These are phyloP conservation scores for Fusarium lateritium DNA, from an alignment of 2,329 filamentous ascomycete species.

Conservation along the genomic window DNA sequence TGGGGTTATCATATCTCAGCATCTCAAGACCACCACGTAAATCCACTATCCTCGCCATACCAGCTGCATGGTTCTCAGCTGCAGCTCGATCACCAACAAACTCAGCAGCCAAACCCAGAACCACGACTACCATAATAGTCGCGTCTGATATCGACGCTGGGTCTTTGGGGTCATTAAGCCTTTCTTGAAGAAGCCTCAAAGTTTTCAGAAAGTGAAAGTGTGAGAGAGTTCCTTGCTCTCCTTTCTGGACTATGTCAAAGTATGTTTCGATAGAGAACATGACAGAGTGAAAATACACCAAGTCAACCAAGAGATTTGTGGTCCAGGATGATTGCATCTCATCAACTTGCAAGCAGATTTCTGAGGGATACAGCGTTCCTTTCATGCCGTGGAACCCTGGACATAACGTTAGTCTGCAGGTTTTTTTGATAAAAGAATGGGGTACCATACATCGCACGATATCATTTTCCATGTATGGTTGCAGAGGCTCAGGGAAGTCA, in stretches of 20 bases:
- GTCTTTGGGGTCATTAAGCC: conserved; percentile 13
- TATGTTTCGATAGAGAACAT: conserved; percentile 35
- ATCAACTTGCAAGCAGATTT: conserved; percentile 40
- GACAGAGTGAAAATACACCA: conserved; percentile 38
- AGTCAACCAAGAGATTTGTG: conserved; percentile 30
- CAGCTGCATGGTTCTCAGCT: conserved; percentile 33
- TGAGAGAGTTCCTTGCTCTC: conserved; percentile 12
- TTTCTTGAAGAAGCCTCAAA: conserved; percentile 33
- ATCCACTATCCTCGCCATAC: conserved; percentile 36
- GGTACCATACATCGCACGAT: conserved; percentile 19
- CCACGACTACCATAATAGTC: conserved; percentile 40
- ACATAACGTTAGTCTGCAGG: background rate
- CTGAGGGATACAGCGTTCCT: conserved; percentile 32
- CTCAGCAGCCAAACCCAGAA: conserved; percentile 30
- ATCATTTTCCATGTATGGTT: conserved; percentile 42
- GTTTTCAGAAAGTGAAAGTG: conserved; percentile 44
- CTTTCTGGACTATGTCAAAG: conserved; percentile 13
- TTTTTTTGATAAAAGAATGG: accelerated
- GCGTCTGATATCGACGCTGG: conserved; percentile 23
- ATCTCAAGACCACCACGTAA: conserved; percentile 37
- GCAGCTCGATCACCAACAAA: conserved; percentile 26
- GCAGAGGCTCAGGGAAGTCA: conserved; percentile 39
- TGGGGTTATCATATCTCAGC: conserved; percentile 34
- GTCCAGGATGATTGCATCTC: conserved; percentile 34
- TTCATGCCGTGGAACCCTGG: conserved; percentile 26